Conservation (phyloP, 768 basidiomycete genomes). For the Rhizopogon vesiculosus region DNA sequence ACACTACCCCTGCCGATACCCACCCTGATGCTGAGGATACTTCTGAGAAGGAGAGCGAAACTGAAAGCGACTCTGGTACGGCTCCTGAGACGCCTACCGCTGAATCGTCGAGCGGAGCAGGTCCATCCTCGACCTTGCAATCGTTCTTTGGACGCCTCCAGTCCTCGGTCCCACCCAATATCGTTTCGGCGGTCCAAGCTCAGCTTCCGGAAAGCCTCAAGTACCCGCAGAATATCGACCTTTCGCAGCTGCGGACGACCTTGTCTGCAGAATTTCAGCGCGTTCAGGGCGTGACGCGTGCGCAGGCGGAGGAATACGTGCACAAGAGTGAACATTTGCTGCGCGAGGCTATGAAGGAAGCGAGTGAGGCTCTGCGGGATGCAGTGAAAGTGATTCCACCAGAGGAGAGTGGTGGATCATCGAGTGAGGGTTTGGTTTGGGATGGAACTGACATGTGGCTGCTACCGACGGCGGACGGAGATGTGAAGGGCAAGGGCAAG, state of each 20-base stretch:
- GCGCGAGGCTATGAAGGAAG: conserved; percentile 71
- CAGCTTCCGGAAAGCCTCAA: conserved; percentile 64
- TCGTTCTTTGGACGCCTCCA: conserved; percentile 68
- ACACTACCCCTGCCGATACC: conserved; percentile 5
- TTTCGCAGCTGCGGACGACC: conserved; percentile 62
- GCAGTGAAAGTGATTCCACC: conserved; percentile 93
- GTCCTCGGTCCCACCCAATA: conserved; percentile 67
- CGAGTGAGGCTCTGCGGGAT: conserved; percentile 77
- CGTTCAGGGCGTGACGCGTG: conserved; percentile 69
- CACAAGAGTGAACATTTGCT: conserved; percentile 66
- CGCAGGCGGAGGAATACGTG: conserved; percentile 82
- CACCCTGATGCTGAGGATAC: conserved; percentile 8
- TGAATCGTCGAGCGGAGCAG: conserved; percentile 12
- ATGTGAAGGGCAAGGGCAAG: conserved; percentile 33
- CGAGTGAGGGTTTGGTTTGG: conserved; percentile 53
- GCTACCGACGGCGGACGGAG: conserved; percentile 39
- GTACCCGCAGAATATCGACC: conserved; percentile 60
- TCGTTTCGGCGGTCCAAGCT: conserved; percentile 62
- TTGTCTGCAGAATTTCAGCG: conserved; percentile 64
- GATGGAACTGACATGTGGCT: conserved; percentile 89
- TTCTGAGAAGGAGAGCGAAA: conserved; percentile 12
- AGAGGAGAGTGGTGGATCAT: conserved; percentile 36
- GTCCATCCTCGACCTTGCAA: conserved; percentile 27
- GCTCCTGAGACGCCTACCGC: conserved; percentile 22
- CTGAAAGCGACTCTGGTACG: conserved; percentile 20